Evolutionary conservation across 176 grass and related monocot genomes (phyloP), one percentile per base, ranked within the genome.

Genomic region (Thalia dealbata): DNA sequence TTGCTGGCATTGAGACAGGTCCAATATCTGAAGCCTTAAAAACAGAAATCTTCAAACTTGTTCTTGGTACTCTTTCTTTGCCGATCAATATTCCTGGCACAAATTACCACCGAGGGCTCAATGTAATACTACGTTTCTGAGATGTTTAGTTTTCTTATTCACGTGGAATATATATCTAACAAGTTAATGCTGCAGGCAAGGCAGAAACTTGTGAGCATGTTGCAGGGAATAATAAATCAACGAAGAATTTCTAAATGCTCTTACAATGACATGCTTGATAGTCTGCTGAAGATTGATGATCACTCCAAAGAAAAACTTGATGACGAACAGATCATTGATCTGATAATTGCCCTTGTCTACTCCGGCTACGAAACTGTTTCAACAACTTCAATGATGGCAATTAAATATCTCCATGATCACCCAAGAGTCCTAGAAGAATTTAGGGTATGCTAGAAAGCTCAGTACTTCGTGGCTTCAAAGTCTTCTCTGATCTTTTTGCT

Each of bases 331-430:
- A 77, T 77, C 38, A 77, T 77, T 15, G 74, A 77, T 77, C 59
- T 61, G 52, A 77, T 77, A 14, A 77, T 77, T 63, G 30, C 32
- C 35, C n/a, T 77, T 0, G 14, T 77, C 58, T 62, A 61, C n/a
- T 77, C 74, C 16, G 74, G 74, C 15, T 77, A 77, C 18, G 56
- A 77, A 48, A 77, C 74, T 64, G 50, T 58, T 38, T 75, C 73
- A 21, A 61, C 51, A 54, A 43, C 59, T 63, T 59, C 59, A 6
- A 75, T 77, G 74, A 65, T 77, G 56, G 74, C 74, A 15, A 28
- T 77, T 22, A 66, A 77, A 44, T 77, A 77, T 77, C 58, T 77
- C 58, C 74, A 77, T 66, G 74, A 66, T 26, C 74, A 77, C 32
- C 74, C 74, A 3, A 58, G 23, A 42, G 74, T 62, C 6, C 74